Evolutionary conservation across 75 land plant species (phyloP).

Genomic region (Azolla pinnata): DNA sequence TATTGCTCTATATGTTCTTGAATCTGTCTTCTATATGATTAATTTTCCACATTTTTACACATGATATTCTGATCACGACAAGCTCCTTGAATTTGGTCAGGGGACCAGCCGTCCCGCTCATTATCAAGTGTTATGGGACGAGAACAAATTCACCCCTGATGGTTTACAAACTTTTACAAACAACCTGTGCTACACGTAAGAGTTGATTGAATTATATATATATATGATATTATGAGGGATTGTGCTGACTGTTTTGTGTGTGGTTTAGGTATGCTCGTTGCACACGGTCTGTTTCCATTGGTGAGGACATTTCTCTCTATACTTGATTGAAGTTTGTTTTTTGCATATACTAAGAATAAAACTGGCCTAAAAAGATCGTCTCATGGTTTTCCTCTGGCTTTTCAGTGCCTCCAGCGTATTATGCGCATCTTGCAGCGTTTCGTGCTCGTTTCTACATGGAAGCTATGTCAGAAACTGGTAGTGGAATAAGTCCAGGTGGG

Average conservation of each 20-base stretch:
- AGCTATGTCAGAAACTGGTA: constrained; percentile 88
- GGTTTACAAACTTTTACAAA: constrained; percentile 75
- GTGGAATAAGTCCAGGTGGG: constrained; percentile 37
- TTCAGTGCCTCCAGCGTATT: constrained; percentile 95
- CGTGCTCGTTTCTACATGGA: constrained; percentile 91
- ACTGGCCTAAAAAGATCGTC: too few species aligned
- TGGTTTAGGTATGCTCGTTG: constrained; percentile 45
- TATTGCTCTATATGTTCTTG: too few species aligned
- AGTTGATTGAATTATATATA: not conserved
- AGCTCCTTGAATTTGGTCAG: too few species aligned
- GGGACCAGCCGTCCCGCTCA: constrained; percentile 95
- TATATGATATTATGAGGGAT: not conserved
- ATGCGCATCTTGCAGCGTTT: constrained; percentile 95
- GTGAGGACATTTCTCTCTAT: constrained; percentile 17
- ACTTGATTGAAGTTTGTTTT: too few species aligned
- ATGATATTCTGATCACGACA: too few species aligned
- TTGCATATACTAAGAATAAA: too few species aligned
- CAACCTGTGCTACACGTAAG: constrained; percentile 85
- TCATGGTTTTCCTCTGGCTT: not conserved
- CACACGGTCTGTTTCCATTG: constrained; percentile 47
- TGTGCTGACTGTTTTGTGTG: not conserved
- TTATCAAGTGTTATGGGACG: constrained; percentile 97
- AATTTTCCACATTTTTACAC: too few species aligned
- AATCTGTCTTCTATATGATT: too few species aligned
- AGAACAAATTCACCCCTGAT: constrained; percentile 86